Evolutionary conservation across 2,329 filamentous ascomycete species (phyloP).

Genomic region (Penicillium psychrosexuale): DNA sequence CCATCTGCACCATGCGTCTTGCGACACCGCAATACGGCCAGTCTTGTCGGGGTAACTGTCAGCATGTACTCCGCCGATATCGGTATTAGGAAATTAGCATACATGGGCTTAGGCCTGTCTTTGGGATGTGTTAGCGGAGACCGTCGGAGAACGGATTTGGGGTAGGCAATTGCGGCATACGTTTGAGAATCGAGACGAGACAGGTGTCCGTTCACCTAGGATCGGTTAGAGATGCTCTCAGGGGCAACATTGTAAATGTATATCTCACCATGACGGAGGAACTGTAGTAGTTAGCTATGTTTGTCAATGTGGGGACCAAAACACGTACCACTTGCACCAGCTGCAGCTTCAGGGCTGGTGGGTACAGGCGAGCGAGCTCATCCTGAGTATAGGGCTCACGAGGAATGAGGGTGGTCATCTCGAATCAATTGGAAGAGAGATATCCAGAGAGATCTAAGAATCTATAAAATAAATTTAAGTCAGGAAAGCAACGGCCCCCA

Average conservation of each 20-base stretch:
- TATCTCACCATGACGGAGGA: constrained; percentile 69
- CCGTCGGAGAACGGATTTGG: background rate
- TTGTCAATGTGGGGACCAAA: background rate
- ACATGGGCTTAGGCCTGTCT: constrained; percentile 53
- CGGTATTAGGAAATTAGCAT: constrained; percentile 16
- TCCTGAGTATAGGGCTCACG: constrained; percentile 73
- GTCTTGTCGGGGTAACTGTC: constrained; percentile 41
- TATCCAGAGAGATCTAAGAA: background rate
- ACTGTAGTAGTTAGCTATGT: constrained; percentile 34
- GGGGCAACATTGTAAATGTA: background rate
- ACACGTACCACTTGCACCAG: constrained; percentile 74
- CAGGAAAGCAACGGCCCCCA: constrained; percentile 1
- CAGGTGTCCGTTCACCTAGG: constrained; percentile 71
- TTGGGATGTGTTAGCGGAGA: constrained; percentile 11
- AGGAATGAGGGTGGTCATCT: constrained; percentile 76
- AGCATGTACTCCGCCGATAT: constrained; percentile 8
- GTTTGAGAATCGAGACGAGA: constrained; percentile 84
- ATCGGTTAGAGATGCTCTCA: constrained; percentile 4
- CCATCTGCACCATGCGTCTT: constrained; percentile 63
- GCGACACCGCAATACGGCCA: constrained; percentile 92
- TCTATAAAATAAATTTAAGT: constrained; percentile 8
- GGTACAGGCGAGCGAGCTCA: constrained; percentile 80
- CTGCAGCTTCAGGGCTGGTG: constrained; percentile 72
- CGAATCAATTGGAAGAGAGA: background rate
- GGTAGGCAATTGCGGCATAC: constrained; percentile 33